Conservation (phyloP, 495 filamentous ascomycete species). For the Pyronema omphalodes region DNA sequence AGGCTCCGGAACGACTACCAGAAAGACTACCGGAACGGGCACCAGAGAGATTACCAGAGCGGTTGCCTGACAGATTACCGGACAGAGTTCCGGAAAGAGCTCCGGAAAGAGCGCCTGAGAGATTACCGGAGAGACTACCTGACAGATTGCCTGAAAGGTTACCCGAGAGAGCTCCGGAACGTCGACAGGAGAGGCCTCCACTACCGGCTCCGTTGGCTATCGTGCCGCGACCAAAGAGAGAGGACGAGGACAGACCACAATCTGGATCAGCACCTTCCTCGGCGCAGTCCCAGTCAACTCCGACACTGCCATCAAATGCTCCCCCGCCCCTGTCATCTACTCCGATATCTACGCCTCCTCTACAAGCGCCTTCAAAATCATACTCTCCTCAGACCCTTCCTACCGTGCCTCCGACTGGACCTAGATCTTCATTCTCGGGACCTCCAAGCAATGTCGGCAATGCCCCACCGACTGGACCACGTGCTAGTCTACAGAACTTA, state of each 20-base stretch:
- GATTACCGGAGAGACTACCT: too few species aligned
- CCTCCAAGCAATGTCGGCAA: neutral
- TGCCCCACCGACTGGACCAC: slow-evolving; percentile 19
- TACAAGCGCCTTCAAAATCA: slow-evolving; percentile 14
- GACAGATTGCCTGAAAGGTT: too few species aligned
- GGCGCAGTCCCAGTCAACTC: slow-evolving; percentile 12
- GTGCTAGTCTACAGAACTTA: slow-evolving; percentile 10
- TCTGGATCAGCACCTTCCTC: slow-evolving; percentile 14
- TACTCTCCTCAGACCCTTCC: slow-evolving; percentile 15
- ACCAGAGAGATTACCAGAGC: neutral
- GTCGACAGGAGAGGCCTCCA: neutral
- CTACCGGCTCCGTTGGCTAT: neutral
- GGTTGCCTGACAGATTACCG: too few species aligned
- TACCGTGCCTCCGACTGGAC: slow-evolving; percentile 12
- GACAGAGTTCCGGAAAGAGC: too few species aligned
- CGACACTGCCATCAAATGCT: slow-evolving; percentile 6
- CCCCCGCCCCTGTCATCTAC: slow-evolving; percentile 8
- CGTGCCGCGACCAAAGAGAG: neutral
- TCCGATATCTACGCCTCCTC: slow-evolving; percentile 16
- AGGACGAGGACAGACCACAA: slow-evolving; percentile 14
- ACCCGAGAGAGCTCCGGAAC: neutral
- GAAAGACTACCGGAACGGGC: neutral
- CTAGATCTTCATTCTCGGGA: slow-evolving; percentile 8
- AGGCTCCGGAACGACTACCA: neutral
- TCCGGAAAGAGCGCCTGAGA: too few species aligned